A percentile compares a stretch with the other conserved stretches of the same genome.
These are phyloP conservation scores for Pichia sp. DNA, from an alignment of 1,139 yeast species.

Conservation along the genomic window DNA sequence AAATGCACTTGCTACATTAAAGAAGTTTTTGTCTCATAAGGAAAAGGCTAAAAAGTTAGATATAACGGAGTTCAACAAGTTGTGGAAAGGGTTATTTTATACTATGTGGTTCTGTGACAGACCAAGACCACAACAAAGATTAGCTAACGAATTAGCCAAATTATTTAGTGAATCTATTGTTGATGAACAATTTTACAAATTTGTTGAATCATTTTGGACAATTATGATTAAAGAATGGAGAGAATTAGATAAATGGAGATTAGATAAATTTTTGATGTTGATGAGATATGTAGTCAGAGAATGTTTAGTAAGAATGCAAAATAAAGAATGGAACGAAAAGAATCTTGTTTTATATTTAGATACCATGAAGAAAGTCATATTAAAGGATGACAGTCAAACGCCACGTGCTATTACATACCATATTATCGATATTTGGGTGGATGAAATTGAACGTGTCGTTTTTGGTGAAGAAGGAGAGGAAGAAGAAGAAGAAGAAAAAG, in stretches of 20 bases:
- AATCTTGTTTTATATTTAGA: conserved; percentile 43
- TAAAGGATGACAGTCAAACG: conserved; percentile 53
- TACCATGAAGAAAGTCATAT: conserved; percentile 34
- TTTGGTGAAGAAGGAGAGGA: conserved; percentile 44
- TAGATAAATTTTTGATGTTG: conserved; percentile 79
- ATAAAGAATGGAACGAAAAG: conserved; percentile 50
- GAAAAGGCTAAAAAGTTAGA: conserved; percentile 21
- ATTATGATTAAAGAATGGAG: conserved; percentile 82
- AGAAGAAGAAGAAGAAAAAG: conserved; percentile 32
- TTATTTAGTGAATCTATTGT: conserved; percentile 47
- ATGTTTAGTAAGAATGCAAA: conserved; percentile 50
- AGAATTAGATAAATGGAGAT: conserved; percentile 73
- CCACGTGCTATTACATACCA: conserved; percentile 82
- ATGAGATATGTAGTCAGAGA: conserved; percentile 72
- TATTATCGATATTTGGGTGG: conserved; percentile 74
- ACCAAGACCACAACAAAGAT: conserved; percentile 81
- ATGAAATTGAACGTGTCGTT: conserved; percentile 70
- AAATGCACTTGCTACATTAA: conserved; percentile 64
- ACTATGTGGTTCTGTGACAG: conserved; percentile 97
- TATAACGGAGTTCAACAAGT: conserved; percentile 58
- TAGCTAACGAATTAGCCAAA: conserved; percentile 68
- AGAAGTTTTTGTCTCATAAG: conserved; percentile 44
- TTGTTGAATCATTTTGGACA: conserved; percentile 76
- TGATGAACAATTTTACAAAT: conserved; percentile 38
- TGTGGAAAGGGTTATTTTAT: conserved; percentile 91